Evolutionary conservation across 768 basidiomycete species (phyloP), one percentile per base, ranked within the genome.

Genomic region (Russula brevipes): DNA sequence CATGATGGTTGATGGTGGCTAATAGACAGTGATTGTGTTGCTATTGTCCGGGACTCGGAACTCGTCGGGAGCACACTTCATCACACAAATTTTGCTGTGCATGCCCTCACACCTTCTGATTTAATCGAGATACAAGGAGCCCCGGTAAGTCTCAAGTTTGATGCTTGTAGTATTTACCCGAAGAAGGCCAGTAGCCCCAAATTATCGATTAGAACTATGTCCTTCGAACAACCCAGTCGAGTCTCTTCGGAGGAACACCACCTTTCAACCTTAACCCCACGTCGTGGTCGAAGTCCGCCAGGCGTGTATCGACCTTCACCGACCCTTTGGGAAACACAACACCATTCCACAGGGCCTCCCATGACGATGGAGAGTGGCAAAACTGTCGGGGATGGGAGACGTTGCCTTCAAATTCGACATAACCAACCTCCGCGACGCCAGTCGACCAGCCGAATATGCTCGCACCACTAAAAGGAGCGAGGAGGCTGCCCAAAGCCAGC

Each of bases 361-460:
- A 64, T 33, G 58, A 59, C 8, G 58, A 50, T 6, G 53, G 53
- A 19, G 63, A 64, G 39, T 59, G 63, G 30, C 58, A 59, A 38
- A 50, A 64, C 42, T 38, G 58, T 41, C 46, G 57, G 12, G 61
- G 61, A 54, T 63, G 65, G 9, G 65, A 66, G 33, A 63, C 57
- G 7, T 33, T 31, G 35, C 57, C 61, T 3, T 64, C 65, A 31
- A 66, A 51, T 45, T 66, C 61, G 52, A 58, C 8, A 65, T 30
- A 36, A 1, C 78, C 79, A 53, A 73, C 76, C 60, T 75, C 71
- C 17, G 69, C 63, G 5, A 52, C 53, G 10, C 73, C 79, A 11
- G 66, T 69, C 58, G 82, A 81, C 45, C 69, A 65, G 17, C 83
- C 81, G 61, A 81, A 78, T 51, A 83, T 76, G 24, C 78, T 67